Base-by-base conservation (phyloP, 2,329 filamentous ascomycete species). In the Talaromyces marneffei region DNA sequence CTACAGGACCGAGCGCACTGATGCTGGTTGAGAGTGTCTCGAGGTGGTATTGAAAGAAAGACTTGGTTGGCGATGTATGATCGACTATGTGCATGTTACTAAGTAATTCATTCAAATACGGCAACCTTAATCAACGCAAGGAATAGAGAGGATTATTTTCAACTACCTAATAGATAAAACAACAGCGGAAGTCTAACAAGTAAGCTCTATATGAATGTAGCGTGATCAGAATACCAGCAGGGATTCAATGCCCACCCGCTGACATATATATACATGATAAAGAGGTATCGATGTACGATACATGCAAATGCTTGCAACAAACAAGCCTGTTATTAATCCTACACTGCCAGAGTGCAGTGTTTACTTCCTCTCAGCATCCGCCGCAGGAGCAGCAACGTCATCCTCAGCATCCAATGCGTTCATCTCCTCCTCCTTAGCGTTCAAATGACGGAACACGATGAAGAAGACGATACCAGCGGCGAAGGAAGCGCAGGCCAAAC, bases 401-500 rank as follows among this genome's bases (percentile, higher is more conserved):
- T 61, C 72, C 20, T 76, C 70, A 0, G 71, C 72, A 63, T 81
- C 80, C 20, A 82, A 72, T 23, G 76, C 75, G 60, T 83, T 82
- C 78, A 83, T 77, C 59, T 74, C 72, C 59, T 82, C 80, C 66
- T 83, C 81, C 64, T 77, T 69, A 12, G 68, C 69, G 65, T 83
- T 82, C 31, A 82, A 76, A 65, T 78, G 73, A 63, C 70, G 74
- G 74, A 82, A 85, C 52, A 77, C 66, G 33, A 76, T 29, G 72
- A 78, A 86, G 73, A 88, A 88, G 60, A 82, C 39, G 12, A 62
- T n/a, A 42, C 61, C 61, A 33, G 56, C 52, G 8, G 12, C 0
- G 58, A 79, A 79, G 0, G 82, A 80, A 16, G 78, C 78, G 58
- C 75, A 67, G 4, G 80, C 80, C n/a, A 88, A 73, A 20, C 83